Base-by-base conservation (phyloP, 257 asterid genomes). In the Verbascum thapsus region DNA sequence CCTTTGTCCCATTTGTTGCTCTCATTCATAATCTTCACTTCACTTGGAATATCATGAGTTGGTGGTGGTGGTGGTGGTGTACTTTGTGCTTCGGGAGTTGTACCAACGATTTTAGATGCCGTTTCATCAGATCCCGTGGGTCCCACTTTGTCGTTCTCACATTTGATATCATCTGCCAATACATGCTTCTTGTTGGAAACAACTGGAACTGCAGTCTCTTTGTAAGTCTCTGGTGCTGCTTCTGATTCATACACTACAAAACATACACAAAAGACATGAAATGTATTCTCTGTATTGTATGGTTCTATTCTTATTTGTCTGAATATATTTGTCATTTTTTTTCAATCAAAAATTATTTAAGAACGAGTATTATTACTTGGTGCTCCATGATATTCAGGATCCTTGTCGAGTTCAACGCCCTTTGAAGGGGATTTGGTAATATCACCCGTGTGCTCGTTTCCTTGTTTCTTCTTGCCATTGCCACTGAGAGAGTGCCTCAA, bases 361-460 rank as follows among this genome's bases (percentile, higher is more conserved):
- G 5, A 26, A 26, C 2, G 32, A 26, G 32, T 26, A 26, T 26
- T 62, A 7, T 78, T 85, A 94, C 99, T 94, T 75, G 99, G 99
- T 51, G 97, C 99, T 34, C 99, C 99, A 41, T 85, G 85, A 67
- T 84, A 94, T 59, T 94, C 99, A 30, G 99, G 96, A 69, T 87
- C 91, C 9, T 74, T 84, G 8, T 81, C 83, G 10, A 41, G 63
- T 52, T 76, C 80, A 61, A 61, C 81, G 9, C 83, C 86, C 83
- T 72, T 76, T 12, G 88, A 12, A 10, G 84, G 85, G 23, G 78
- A 50, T 32, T 6, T 39, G 57, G 44, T 62, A 26, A 26, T 26
- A 44, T 61, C 77, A 1, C 74, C 76, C 3, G 13, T 78, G 4
- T 18, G 38, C 30, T 71, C 89, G 17, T 16, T 48, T 17, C 63